Base-by-base conservation (phyloP, 2,329 filamentous ascomycete genomes). In the Aspergillus pseudoterreus region DNA sequence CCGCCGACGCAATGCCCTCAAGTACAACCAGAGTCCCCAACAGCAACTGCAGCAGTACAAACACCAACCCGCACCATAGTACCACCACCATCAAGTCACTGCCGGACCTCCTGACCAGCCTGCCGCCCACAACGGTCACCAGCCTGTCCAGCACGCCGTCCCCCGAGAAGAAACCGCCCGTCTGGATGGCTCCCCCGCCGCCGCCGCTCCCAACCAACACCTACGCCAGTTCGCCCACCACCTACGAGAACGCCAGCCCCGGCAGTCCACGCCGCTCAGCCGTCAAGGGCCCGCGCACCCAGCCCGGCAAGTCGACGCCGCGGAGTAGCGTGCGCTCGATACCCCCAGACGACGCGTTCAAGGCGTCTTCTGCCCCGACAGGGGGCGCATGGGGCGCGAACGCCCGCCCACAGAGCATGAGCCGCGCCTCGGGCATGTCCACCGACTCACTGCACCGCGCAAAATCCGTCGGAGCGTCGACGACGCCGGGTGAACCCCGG, bases 221-320 rank as follows among this genome's bases (percentile, higher is more conserved):
- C 15, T 57, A 58, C 21, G 44, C 45, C 30, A 53, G 51, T 14
- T 68, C 65, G 1, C 60, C 64, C 6, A 56, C 58, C 3, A 44
- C 55, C 11, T 51, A 58, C 12, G 63, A 67, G 39, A 66, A 67
- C 43, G 51, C 60, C 4, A 49, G 45, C 17, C 57, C 55, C 15
- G 62, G 63, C 10, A 69, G 68, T 38, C 67, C 66, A 27, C 67
- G 67, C 14, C 63, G 67, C 1, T 61, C 68, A 9, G 57, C 53
- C 1, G 63, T 70, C 9, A 70, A 66, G 43, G 68, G 69, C 1
- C 68, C 68, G 12, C 67, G 69, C 27, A 65, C 21, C 24, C 68
- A 68, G 49, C 69, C 67, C 0, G 49, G 35, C 4, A 57, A 48
- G n/a, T 38, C 35, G 8, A 39, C 57, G 22, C 41, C 49, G 19